Conservation (phyloP, 2,329 filamentous ascomycete genomes). For the Acarospora socialis region DNA sequence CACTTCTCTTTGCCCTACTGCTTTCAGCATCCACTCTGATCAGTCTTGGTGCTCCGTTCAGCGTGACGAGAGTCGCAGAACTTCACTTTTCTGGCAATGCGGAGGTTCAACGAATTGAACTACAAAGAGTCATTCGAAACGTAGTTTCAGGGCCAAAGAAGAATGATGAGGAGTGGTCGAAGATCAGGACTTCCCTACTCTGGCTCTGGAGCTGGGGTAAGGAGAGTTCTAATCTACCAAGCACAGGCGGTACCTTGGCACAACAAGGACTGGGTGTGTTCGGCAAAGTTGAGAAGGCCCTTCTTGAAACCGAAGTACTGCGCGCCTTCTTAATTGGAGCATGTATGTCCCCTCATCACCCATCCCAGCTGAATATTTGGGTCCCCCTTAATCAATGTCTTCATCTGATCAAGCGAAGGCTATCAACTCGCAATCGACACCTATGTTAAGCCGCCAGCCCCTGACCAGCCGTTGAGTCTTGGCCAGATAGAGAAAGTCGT, state of each 20-base stretch:
- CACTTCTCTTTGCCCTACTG: slow-evolving; percentile 28
- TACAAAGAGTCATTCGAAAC: slow-evolving; percentile 38
- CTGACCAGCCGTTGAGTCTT: slow-evolving; percentile 27
- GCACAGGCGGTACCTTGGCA: slow-evolving; percentile 8
- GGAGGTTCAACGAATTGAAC: slow-evolving; percentile 37
- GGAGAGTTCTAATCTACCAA: slow-evolving; percentile 15
- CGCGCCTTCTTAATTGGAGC: slow-evolving; percentile 37
- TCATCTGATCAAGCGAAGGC: slow-evolving; percentile 18
- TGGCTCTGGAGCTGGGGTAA: slow-evolving; percentile 49
- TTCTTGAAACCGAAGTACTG: slow-evolving; percentile 42
- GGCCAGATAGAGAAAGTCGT: slow-evolving; percentile 36
- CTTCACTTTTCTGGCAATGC: slow-evolving; percentile 39
- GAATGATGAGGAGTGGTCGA: slow-evolving; percentile 34
- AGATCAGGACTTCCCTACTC: slow-evolving; percentile 36
- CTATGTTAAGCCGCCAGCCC: slow-evolving; percentile 21
- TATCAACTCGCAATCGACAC: slow-evolving; percentile 28
- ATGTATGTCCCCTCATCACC: no score
- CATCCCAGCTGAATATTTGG: no score
- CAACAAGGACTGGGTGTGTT: slow-evolving; percentile 26
- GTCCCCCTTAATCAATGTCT: background rate
- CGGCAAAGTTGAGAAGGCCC: slow-evolving; percentile 34
- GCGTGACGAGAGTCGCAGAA: slow-evolving; percentile 28
- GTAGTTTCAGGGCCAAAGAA: slow-evolving; percentile 27
- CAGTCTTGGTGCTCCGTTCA: slow-evolving; percentile 24
- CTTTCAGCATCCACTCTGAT: slow-evolving; percentile 26